Base-by-base conservation (phyloP, 768 basidiomycete genomes). In the Pulveroboletus ravenelii region DNA sequence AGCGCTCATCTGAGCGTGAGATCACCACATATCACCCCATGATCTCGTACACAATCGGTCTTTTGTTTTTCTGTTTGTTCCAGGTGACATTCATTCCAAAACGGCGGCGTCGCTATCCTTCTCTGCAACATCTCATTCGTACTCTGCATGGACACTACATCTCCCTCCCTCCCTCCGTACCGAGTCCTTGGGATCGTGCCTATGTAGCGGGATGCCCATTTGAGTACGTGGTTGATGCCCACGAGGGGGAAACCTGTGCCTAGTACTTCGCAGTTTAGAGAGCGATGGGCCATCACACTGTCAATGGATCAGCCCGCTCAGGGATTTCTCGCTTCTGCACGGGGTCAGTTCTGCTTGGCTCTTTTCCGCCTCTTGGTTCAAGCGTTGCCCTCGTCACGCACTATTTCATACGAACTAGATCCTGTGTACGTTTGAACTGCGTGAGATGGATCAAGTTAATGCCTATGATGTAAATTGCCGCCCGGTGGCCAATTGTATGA, bases 401-500 rank as follows among this genome's bases (percentile, higher is more conserved):
- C 6, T 10, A 4, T 36, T n/a, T 17, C 36, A 10, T 10, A 37
- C 36, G 10, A 37, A 17, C n/a, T 1, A n/a, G 17, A 37, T 37
- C 36, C n/a, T 17, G n/a, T 17, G 47, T 38, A 23, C 18, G 25
- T 45, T 20, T 20, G 17, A 38, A 20, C 10, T 14, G 38, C 20
- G 35, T 32, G 27, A 25, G 47, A 29, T 27, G 41, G 34, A 15
- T 47, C 36, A 41, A 49, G 47, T 40, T 7, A 36, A 25, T 40
- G 47, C 58, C 52, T 58, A 61, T 41, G 41, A 57, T 60, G 51
- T 48, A 41, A 25, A 12, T 30, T 1, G 41, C 31, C 17, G 39
- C 15, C 47, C 6, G 18, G 41, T 42, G 51, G 10, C 40, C 41
- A 27, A 27, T 27, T 8, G 38, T 23, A 34, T 48, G 23, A 29